phyloP scores from a whole-genome alignment of 495 filamentous ascomycete genomes.

The Physcia stellaris region DNA sequence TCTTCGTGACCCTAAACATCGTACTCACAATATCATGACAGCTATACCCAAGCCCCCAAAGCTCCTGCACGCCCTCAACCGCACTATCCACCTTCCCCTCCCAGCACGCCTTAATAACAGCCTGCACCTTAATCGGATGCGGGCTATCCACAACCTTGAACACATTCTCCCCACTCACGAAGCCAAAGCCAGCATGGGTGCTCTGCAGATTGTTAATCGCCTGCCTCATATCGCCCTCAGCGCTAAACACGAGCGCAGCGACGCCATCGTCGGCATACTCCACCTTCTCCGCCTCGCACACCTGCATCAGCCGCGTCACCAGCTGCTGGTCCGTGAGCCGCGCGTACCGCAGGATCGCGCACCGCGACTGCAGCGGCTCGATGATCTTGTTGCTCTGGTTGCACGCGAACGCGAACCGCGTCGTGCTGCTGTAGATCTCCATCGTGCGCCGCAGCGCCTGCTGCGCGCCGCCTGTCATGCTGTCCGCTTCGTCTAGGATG shows the following conservation, averaged over 20 bases:
- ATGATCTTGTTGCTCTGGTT: slow-evolving; percentile 99
- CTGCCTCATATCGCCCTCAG: slow-evolving; percentile 97
- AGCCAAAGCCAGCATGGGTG: slow-evolving; percentile 88
- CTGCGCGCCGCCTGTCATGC: slow-evolving; percentile 93
- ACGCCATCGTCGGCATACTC: slow-evolving; percentile 87
- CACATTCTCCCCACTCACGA: slow-evolving; percentile 94
- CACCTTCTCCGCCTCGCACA: slow-evolving; percentile 71
- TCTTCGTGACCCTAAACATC: slow-evolving; percentile 98
- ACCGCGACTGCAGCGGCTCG: slow-evolving; percentile 91
- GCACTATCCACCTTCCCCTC: slow-evolving; percentile 82
- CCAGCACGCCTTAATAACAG: slow-evolving; percentile 93
- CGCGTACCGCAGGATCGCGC: slow-evolving; percentile 89
- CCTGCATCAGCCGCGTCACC: slow-evolving; percentile 77
- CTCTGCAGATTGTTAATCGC: slow-evolving; percentile 98
- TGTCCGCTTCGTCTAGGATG: slow-evolving; percentile 94
- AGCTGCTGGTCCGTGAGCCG: slow-evolving; percentile 86
- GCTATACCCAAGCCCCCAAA: slow-evolving; percentile 90
- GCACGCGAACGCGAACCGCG: slow-evolving; percentile 94
- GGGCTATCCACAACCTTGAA: slow-evolving; percentile 96
- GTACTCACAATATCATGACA: slow-evolving; percentile 96
- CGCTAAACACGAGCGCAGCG: slow-evolving; percentile 88
- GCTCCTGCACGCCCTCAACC: slow-evolving; percentile 72
- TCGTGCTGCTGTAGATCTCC: slow-evolving; percentile 97
- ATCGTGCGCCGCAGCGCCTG: slow-evolving; percentile 93
- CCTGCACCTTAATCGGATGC: slow-evolving; percentile 95